Evolutionary conservation across 2,329 filamentous ascomycete genomes (phyloP), one percentile per base, ranked within the genome.

Genomic region (Reticulascus tulasneorum): DNA sequence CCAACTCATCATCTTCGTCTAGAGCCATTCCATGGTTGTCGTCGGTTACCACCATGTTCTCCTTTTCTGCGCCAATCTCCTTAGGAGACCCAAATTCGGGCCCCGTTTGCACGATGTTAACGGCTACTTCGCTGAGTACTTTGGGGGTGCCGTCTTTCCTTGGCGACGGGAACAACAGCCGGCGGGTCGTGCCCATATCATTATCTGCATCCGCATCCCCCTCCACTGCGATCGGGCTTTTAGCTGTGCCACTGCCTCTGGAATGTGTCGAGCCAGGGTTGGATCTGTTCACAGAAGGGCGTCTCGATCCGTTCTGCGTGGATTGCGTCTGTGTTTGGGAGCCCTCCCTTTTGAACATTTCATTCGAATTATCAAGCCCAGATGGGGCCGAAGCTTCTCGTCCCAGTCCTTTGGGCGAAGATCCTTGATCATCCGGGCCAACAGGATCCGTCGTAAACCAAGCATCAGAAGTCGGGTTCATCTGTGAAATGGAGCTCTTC

Each of bases 121-220:
- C 62, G 11, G 68, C 60, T 25, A 77, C 56, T 48, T 82, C 77
- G 31, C 74, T 72, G 3, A 86, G 66, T 16, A 76, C 72, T 53
- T 79, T 86, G 2, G 72, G 63, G 29, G 77, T 68, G 23, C 73
- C 76, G 20, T 79, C 75, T 46, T 83, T 84, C 27, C 80, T 73
- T 3, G 86, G 86, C 0, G 84, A 89, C 1, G 86, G 84, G 51
- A 93, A 93, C 1, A 93, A 68, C 3, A 90, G 60, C 39, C 87
- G 73, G 42, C 84, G 73, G 1, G 84, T 89, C 33, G 56, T 62
- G 22, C 75, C 77, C 13, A 71, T 57, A 10, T 63, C 58, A n/a
- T 64, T 57, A 35, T 68, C 59, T 32, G 75, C 62, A 22, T 71
- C 68, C 33, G 67, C 49, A 25, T 74, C 66, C n/a, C n/a, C n/a